Percentiles rank a stretch among this genome's conserved stretches.
Evolutionary conservation across 768 basidiomycete species (phyloP).

Genomic region (Russula dissimulans): DNA sequence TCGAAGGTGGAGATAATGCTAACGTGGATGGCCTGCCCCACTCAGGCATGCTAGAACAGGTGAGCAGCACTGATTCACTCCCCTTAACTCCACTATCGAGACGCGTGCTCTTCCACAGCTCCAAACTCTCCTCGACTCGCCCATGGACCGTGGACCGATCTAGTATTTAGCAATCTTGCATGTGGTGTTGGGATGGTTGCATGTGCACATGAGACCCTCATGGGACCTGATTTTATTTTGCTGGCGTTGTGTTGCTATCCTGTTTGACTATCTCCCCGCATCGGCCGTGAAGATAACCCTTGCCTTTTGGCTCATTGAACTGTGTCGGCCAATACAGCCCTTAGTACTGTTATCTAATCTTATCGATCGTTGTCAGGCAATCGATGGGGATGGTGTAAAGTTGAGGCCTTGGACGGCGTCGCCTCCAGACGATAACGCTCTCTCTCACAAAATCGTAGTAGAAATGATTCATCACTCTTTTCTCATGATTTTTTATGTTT

Average conservation of each 20-base stretch:
- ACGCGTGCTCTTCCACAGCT: neutral
- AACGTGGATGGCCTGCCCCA: constrained; percentile 11
- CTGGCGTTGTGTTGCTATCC: constrained; percentile 12
- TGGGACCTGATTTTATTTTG: neutral
- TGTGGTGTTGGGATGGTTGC: neutral
- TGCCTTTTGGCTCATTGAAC: neutral
- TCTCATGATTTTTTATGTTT: neutral
- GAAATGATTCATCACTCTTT: constrained; percentile 1
- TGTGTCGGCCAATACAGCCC: neutral
- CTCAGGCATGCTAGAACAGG: constrained; percentile 16
- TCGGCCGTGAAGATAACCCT: neutral
- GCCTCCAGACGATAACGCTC: neutral
- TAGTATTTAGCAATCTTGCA: neutral
- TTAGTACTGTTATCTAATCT: constrained; percentile 6
- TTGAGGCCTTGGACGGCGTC: neutral
- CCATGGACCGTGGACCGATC: constrained; percentile 11
- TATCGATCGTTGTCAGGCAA: neutral
- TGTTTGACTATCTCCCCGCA: constrained; percentile 3
- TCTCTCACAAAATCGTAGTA: neutral
- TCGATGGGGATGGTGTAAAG: no score
- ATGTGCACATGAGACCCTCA: neutral
- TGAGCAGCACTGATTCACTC: neutral
- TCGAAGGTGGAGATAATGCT: constrained; percentile 15
- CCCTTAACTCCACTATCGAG: neutral
- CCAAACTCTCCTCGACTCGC: constrained; percentile 12